Conservation (phyloP, 345 rosid genomes). For the Noccaea caerulescens region DNA sequence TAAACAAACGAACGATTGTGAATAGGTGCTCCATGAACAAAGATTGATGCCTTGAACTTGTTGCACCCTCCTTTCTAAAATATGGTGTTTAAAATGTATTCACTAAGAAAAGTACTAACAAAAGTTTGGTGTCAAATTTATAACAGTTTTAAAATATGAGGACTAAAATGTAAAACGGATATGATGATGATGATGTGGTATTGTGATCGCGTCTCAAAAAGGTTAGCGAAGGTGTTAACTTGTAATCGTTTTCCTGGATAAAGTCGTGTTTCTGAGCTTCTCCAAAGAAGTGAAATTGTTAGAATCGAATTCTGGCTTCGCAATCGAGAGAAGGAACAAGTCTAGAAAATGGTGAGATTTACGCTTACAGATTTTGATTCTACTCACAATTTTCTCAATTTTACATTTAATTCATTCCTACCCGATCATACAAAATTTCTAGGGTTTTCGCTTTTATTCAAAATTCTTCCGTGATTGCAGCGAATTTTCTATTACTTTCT, state of each 20-base stretch:
- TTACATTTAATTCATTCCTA: not conserved
- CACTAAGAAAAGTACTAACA: not conserved
- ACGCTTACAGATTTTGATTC: constrained; percentile 9
- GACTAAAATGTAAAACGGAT: not conserved
- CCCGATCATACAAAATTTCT: constrained; percentile 27
- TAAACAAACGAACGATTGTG: not conserved
- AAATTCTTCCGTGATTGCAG: not conserved
- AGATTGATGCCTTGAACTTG: not conserved
- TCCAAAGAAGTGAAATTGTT: constrained; percentile 7
- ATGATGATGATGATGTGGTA: too few species aligned
- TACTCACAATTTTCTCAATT: not conserved
- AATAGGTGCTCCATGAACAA: not conserved
- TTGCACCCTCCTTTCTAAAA: not conserved
- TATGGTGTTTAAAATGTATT: not conserved
- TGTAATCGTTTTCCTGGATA: constrained; percentile 22
- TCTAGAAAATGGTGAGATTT: constrained; percentile 33
- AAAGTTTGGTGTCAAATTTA: not conserved
- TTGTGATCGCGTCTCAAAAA: constrained; percentile 41
- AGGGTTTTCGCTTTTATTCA: constrained; percentile 16
- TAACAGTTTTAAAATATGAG: not conserved
- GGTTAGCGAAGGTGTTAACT: constrained; percentile 38
- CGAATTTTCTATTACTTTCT: not conserved
- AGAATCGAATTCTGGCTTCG: constrained; percentile 15
- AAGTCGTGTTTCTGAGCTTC: constrained; percentile 30
- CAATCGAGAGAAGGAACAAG: constrained; percentile 18